These are phyloP conservation scores for Aureobasidium namibiae DNA, from an alignment of 2,329 filamentous ascomycete species.

Conservation along the genomic window DNA sequence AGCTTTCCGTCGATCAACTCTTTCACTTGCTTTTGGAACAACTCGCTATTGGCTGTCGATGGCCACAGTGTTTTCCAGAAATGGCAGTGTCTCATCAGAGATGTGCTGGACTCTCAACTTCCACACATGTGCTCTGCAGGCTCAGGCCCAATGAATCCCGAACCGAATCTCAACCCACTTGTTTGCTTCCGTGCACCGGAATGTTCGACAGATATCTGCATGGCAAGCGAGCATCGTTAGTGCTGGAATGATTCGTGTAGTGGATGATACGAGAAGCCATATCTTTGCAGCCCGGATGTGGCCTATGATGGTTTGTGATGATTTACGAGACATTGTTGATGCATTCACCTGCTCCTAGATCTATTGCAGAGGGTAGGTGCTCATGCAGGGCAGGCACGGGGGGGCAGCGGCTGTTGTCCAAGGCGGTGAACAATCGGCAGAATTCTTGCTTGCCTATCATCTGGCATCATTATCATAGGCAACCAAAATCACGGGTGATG, in stretches of 20 bases:
- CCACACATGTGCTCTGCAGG: neutral
- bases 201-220: neutral
- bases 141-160: neutral
- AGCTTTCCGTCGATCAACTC: neutral
- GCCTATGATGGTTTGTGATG: neutral
- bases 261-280: neutral
- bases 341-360: neutral
- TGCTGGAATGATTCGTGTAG: neutral
- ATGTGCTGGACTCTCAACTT: neutral
- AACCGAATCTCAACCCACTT: neutral
- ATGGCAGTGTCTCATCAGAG: neutral
- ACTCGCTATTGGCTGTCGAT: neutral
- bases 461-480: no score
- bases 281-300: neutral
- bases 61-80: neutral
- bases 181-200: neutral
- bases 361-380: no score
- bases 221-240: neutral
- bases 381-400: neutral
- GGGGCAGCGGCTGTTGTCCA: neutral
- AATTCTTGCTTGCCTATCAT: neutral
- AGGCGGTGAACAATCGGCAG: neutral
- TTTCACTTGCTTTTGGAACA: neutral
- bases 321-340: neutral
- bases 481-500: no score